Conservation (phyloP, 2,329 filamentous ascomycete genomes). For the Bipolaris oryzae region DNA sequence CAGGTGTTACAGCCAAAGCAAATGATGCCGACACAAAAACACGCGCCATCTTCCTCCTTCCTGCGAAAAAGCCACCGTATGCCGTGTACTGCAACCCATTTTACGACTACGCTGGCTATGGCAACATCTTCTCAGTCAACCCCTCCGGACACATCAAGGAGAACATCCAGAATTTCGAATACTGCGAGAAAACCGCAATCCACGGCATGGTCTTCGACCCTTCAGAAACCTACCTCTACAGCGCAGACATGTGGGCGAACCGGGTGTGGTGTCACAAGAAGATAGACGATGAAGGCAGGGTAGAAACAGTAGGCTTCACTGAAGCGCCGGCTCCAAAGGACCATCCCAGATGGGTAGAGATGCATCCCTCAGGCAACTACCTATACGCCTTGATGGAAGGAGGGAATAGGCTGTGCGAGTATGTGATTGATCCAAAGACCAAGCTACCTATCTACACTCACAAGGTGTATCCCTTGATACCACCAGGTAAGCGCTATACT, state of each 20-base stretch:
- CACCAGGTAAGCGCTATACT: constrained; percentile 65
- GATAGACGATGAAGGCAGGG: constrained; percentile 62
- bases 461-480: constrained; percentile 77
- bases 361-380: constrained; percentile 77
- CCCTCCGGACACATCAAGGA: constrained; percentile 62
- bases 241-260: constrained; percentile 77
- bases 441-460: constrained; percentile 80
- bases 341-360: constrained; percentile 87
- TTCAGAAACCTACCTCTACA: constrained; percentile 76
- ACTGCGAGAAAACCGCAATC: constrained; percentile 72
- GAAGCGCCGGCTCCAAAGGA: constrained; percentile 73
- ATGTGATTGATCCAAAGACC: constrained; percentile 75
- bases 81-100: constrained; percentile 90
- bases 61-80: constrained; percentile 77
- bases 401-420: constrained; percentile 83
- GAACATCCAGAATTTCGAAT: constrained; percentile 75
- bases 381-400: constrained; percentile 89
- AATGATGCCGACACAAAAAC: constrained; percentile 76
- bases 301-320: constrained; percentile 74
- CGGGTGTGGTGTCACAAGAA: constrained; percentile 87
- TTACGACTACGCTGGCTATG: constrained; percentile 82
- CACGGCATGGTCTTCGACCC: constrained; percentile 84
- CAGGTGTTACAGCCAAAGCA: constrained; percentile 63
- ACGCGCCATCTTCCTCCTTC: constrained; percentile 85
- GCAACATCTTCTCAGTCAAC: constrained; percentile 74